Conservation (phyloP, 306 rosid genomes). For the Rosa persica region DNA sequence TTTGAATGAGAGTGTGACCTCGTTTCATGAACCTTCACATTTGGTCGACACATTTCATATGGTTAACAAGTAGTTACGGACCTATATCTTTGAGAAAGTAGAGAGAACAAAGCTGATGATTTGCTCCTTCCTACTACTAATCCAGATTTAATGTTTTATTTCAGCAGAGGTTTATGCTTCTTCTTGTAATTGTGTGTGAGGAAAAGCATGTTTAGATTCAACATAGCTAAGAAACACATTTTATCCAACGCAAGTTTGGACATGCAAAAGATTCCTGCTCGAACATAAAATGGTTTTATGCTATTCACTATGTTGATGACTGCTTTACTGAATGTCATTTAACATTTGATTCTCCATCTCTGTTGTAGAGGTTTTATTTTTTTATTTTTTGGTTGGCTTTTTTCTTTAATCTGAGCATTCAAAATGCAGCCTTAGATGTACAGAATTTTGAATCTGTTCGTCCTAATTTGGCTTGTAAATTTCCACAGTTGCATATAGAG, state of each 20-base stretch:
- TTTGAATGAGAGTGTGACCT: slow-evolving; percentile 60
- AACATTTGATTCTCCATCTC: neutral
- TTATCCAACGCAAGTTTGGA: neutral
- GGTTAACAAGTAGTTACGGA: neutral
- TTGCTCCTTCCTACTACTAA: neutral
- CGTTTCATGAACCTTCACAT: slow-evolving; percentile 65
- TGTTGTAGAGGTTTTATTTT: neutral
- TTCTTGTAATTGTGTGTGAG: neutral
- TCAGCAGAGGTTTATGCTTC: neutral
- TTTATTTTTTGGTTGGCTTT: neutral
- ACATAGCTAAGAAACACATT: neutral
- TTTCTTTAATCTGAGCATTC: neutral
- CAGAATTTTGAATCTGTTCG: neutral
- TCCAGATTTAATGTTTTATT: neutral
- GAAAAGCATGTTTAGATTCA: neutral
- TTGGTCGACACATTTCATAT: neutral
- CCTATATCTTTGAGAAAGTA: neutral
- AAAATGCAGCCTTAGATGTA: neutral
- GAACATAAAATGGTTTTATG: too few relatives aligned
- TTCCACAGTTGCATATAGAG: neutral
- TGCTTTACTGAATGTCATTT: neutral
- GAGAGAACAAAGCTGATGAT: neutral
- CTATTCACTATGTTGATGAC: neutral
- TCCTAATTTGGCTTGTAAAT: neutral
- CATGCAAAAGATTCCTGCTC: too few relatives aligned